These are phyloP conservation scores for Aspergillus fijiensis DNA, from an alignment of 2,329 filamentous ascomycete genomes.

Conservation along the genomic window DNA sequence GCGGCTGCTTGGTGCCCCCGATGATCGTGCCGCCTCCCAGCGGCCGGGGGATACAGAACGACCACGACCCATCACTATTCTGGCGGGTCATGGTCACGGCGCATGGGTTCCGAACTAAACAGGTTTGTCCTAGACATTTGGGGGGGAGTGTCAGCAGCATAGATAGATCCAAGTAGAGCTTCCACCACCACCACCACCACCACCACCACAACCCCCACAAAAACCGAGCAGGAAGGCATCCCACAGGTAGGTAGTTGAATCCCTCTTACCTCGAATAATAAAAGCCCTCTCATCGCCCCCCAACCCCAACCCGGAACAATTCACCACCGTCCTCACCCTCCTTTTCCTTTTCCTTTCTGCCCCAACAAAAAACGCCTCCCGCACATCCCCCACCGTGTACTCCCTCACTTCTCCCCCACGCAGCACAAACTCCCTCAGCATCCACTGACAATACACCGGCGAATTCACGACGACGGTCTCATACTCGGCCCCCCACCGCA, in stretches of 20 bases:
- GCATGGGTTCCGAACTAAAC: conserved; percentile 48
- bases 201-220: too few species aligned
- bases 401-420: conserved; percentile 36
- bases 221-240: too few species aligned
- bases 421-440: conserved; percentile 43
- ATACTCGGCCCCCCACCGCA: conserved; percentile 45
- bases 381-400: conserved; percentile 29
- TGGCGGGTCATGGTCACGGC: conserved; percentile 58
- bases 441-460: conserved; percentile 43
- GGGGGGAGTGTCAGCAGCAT: too few species aligned
- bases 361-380: conserved; percentile 40
- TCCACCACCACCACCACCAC: too few species aligned
- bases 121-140: conserved; percentile 42
- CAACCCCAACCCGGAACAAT: conserved; percentile 48
- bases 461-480: conserved; percentile 45
- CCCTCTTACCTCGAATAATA: conserved; percentile 42
- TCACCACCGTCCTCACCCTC: conserved; percentile 42
- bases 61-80: conserved; percentile 62
- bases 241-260: not conserved
- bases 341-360: not conserved
- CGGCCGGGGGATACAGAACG: conserved; percentile 62
- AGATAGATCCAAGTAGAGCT: too few species aligned
- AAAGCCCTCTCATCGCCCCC: conserved; percentile 41
- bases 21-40: conserved; percentile 65
- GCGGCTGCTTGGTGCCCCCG: conserved; percentile 64